Evolutionary conservation across 208 protist genomes (phyloP).

Genomic region (Leishmania braziliensis): DNA sequence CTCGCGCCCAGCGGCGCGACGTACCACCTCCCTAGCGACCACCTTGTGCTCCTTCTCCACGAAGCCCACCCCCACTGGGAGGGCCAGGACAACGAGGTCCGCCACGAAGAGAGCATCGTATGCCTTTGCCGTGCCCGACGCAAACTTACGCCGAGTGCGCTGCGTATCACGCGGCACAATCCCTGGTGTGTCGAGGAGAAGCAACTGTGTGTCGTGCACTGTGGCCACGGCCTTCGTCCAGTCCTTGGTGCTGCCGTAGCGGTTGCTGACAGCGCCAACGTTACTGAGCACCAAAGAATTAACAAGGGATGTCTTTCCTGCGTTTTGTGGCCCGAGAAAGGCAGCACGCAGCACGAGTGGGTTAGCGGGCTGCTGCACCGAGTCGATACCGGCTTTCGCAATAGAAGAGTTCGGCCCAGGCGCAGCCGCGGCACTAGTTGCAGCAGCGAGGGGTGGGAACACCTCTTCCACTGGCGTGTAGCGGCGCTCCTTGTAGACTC

Average conservation of each 20-base stretch:
- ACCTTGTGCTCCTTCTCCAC: conserved; percentile 83
- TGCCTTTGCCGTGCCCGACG: conserved; percentile 54
- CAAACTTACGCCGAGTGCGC: conserved; percentile 57
- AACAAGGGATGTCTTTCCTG: conserved; percentile 89
- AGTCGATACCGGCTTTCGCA: not conserved
- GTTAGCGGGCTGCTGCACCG: conserved; percentile 37
- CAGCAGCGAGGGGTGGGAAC: conserved; percentile 62
- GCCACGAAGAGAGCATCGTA: conserved; percentile 85
- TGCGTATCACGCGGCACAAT: conserved; percentile 46
- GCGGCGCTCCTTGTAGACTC: conserved; percentile 81
- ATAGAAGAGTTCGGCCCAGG: not conserved
- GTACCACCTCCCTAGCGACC: conserved; percentile 70
- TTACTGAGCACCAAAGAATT: conserved; percentile 86
- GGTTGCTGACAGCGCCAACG: conserved; percentile 83
- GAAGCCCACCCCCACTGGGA: conserved; percentile 85
- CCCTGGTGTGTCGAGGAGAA: conserved; percentile 89
- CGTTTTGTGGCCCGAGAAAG: conserved; percentile 85
- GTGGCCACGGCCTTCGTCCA: conserved; percentile 85
- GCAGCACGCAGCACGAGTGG: conserved; percentile 58
- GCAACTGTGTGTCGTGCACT: conserved; percentile 87
- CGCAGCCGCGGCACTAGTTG: not conserved
- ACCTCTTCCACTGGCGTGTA: conserved; percentile 85
- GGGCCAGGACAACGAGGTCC: conserved; percentile 78
- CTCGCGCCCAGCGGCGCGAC: conserved; percentile 68
- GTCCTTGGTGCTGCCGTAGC: conserved; percentile 78